These are phyloP conservation scores for Agastache rugosa DNA, from an alignment of 257 asterid species.

Conservation along the genomic window DNA sequence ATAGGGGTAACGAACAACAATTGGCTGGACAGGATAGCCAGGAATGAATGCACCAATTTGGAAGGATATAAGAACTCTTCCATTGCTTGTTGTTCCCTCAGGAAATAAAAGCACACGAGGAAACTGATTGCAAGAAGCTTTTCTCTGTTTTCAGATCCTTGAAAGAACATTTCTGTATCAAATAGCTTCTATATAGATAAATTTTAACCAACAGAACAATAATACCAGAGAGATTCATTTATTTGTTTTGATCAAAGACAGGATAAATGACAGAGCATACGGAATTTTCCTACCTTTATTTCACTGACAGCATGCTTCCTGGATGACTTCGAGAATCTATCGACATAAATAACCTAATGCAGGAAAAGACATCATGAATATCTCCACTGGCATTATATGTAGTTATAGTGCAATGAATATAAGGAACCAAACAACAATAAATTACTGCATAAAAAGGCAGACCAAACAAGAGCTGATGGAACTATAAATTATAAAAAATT, in stretches of 20 bases:
- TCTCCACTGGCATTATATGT: slow-evolving; percentile 10
- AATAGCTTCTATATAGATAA: slow-evolving; percentile 75
- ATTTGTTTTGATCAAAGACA: slow-evolving; percentile 18
- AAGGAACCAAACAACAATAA: slow-evolving; percentile 11
- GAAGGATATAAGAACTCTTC: slow-evolving; percentile 87
- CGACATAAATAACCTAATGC: slow-evolving; percentile 88
- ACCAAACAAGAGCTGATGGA: not conserved
- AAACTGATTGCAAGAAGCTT: slow-evolving; percentile 80
- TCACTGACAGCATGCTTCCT: slow-evolving; percentile 88
- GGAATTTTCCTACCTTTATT: slow-evolving; percentile 82
- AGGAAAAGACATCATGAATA: slow-evolving; percentile 32
- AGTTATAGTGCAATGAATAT: slow-evolving; percentile 13
- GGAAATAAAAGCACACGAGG: slow-evolving; percentile 98
- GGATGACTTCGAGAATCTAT: slow-evolving; percentile 87
- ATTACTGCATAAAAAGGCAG: slow-evolving; percentile 1
- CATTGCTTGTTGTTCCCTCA: slow-evolving; percentile 99
- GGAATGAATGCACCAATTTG: slow-evolving; percentile 99
- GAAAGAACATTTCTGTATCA: slow-evolving; percentile 90
- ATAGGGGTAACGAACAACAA: slow-evolving; percentile 82
- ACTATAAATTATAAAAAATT: not conserved
- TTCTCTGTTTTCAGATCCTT: slow-evolving; percentile 98
- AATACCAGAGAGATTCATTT: not conserved
- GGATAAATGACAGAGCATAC: slow-evolving; percentile 28
- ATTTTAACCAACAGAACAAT: slow-evolving; percentile 32
- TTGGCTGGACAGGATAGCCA: slow-evolving; percentile 93